These are phyloP conservation scores for Teunomyces gatunensis DNA, from an alignment of 805 yeast species.

Conservation along the genomic window DNA sequence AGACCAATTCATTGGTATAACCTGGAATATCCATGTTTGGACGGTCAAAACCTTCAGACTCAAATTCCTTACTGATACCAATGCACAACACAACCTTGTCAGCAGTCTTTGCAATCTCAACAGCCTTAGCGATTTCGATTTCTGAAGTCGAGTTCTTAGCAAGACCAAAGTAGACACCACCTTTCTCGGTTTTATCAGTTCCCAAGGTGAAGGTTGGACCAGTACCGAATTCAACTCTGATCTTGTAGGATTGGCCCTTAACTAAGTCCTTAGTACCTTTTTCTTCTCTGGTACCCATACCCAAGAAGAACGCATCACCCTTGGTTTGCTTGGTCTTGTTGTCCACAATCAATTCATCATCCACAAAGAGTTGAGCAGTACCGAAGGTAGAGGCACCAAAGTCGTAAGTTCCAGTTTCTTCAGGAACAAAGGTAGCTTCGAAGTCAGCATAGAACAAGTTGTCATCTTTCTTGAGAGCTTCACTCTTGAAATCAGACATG, in stretches of 20 bases:
- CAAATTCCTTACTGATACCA: conserved; percentile 57
- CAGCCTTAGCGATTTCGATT: conserved; percentile 37
- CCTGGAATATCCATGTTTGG: conserved; percentile 50
- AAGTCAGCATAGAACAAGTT: conserved; percentile 43
- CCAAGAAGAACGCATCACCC: conserved; percentile 51
- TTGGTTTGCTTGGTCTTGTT: conserved; percentile 50
- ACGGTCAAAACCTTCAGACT: conserved; percentile 60
- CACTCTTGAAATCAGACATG: conserved; percentile 17
- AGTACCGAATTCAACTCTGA: conserved; percentile 53
- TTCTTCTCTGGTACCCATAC: conserved; percentile 54
- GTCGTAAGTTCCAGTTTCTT: conserved; percentile 45
- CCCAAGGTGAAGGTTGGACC: conserved; percentile 34
- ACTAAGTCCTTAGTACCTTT: conserved; percentile 35
- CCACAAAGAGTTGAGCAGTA: conserved; percentile 52
- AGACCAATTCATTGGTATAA: conserved; percentile 43
- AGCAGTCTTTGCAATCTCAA: conserved; percentile 44
- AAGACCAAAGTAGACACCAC: conserved; percentile 26
- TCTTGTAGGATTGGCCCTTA: conserved; percentile 44
- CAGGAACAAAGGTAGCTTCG: conserved; percentile 45
- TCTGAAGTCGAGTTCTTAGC: conserved; percentile 17
- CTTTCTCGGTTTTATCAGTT: conserved; percentile 15
- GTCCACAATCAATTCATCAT: conserved; percentile 53
- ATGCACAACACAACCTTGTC: conserved; percentile 53
- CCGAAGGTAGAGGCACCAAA: conserved; percentile 55
- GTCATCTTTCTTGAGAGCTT: conserved; percentile 15